A percentile compares a stretch with the other conserved stretches of the same genome.
Conservation (phyloP, 139 green algal genomes). For the Parachlorella kessleri region DNA sequence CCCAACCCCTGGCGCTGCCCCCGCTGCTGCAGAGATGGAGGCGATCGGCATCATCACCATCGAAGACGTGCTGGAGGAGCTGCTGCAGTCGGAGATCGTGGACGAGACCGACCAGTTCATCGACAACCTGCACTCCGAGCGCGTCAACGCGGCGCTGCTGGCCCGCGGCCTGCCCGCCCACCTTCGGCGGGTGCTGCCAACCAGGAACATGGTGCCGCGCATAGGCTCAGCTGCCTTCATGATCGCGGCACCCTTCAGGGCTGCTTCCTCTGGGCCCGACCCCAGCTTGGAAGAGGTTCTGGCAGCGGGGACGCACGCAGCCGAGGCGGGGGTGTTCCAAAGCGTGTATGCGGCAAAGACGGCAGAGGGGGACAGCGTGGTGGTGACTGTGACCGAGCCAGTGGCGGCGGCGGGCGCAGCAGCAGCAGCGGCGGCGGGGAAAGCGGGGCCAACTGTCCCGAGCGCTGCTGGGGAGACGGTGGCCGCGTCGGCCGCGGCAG, state of each 20-base stretch:
- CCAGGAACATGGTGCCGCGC: slow-evolving; percentile 20
- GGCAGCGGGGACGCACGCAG: not conserved
- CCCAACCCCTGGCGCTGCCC: too few relatives aligned
- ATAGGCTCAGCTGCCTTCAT: slow-evolving; percentile 32
- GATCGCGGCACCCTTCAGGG: not conserved
- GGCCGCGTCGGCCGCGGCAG: not conserved
- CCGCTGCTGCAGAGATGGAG: slow-evolving; percentile 25
- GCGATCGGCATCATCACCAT: slow-evolving; percentile 70
- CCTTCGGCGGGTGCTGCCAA: slow-evolving; percentile 36
- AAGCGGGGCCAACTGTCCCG: not conserved
- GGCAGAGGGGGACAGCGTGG: not conserved
- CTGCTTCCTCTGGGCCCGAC: not conserved
- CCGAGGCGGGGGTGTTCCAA: not conserved
- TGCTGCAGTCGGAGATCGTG: slow-evolving; percentile 59
- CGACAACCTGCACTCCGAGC: slow-evolving; percentile 73
- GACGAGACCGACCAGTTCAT: slow-evolving; percentile 73
- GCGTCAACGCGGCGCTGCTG: slow-evolving; percentile 50
- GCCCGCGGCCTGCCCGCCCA: slow-evolving; percentile 48
- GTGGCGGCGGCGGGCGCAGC: not conserved
- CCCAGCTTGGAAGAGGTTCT: not conserved
- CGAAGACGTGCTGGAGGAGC: slow-evolving; percentile 66
- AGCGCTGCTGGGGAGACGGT: not conserved
- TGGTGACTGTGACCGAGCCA: not conserved
- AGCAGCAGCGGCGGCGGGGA: not conserved
- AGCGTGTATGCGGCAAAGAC: not conserved